Evolutionary conservation across 2,329 filamentous ascomycete species (phyloP).

Genomic region (Clarireedia hainanense): DNA sequence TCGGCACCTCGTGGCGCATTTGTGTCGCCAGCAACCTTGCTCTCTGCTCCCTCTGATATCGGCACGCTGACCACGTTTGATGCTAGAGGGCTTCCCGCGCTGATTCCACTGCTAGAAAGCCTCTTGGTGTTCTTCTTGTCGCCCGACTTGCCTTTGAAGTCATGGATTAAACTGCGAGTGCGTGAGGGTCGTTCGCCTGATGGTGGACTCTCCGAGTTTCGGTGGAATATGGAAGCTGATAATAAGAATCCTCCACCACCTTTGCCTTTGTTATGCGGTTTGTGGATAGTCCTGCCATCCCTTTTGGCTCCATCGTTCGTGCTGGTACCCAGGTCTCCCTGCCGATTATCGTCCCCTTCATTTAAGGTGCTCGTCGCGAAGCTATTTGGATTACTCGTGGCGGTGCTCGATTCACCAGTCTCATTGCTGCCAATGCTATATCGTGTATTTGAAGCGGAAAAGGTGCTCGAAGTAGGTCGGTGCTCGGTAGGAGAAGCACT

Average conservation of each 20-base stretch:
- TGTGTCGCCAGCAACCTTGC: not conserved
- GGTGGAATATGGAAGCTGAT: conserved; percentile 12
- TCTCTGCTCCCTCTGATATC: not conserved
- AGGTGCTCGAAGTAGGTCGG: conserved; percentile 18
- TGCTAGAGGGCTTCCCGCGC: conserved; percentile 24
- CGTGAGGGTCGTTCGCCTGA: conserved; percentile 10
- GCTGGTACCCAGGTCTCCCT: conserved; percentile 2
- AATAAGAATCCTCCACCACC: conserved; percentile 27
- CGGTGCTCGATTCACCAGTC: conserved; percentile 37
- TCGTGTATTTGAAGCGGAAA: conserved; percentile 20
- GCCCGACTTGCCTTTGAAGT: conserved; percentile 23
- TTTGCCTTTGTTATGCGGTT: conserved; percentile 23
- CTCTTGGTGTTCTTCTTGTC: conserved; percentile 21
- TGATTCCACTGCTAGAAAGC: conserved; percentile 19
- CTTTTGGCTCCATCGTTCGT: conserved; percentile 4
- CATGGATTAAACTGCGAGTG: conserved; percentile 16
- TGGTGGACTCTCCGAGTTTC: not conserved
- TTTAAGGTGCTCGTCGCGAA: conserved; percentile 9
- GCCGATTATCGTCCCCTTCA: conserved; percentile 6
- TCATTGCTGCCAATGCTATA: conserved; percentile 35
- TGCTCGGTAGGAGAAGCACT: conserved; percentile 18
- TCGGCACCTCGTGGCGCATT: conserved; percentile 1
- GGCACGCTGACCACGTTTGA: conserved; percentile 16
- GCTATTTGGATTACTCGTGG: conserved; percentile 27
- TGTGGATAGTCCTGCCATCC: conserved; percentile 21